phyloP scores from a whole-genome alignment of 2,329 filamentous ascomycete genomes.

The Fusarium sp. region DNA sequence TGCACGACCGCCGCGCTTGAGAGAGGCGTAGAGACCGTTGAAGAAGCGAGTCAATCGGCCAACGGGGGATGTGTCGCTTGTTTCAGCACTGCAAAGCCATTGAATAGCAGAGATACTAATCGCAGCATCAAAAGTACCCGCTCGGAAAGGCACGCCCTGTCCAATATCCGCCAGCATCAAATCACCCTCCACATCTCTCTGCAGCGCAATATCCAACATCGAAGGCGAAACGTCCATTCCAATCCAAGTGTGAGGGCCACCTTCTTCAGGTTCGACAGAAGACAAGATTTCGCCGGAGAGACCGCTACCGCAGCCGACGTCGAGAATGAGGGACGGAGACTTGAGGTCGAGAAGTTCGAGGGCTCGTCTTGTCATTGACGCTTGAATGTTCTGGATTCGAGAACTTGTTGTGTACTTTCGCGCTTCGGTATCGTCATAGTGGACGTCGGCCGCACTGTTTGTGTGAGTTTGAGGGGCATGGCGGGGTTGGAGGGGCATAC shows the following conservation, averaged over 20 bases:
- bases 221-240: constrained; percentile 94
- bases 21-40: constrained; percentile 85
- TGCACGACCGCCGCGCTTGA: constrained; percentile 85
- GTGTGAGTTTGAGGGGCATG: constrained; percentile 44
- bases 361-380: constrained; percentile 91
- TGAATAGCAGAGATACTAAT: constrained; percentile 97
- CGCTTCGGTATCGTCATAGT: constrained; percentile 96
- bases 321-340: constrained; percentile 87
- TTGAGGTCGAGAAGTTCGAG: constrained; percentile 88
- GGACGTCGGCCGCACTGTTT: constrained; percentile 87
- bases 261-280: constrained; percentile 72
- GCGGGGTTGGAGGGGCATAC: constrained; percentile 61
- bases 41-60: constrained; percentile 88
- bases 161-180: constrained; percentile 95
- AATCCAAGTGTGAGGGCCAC: constrained; percentile 93
- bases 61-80: constrained; percentile 81
- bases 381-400: constrained; percentile 94
- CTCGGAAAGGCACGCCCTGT: constrained; percentile 92
- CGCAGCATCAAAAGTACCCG: constrained; percentile 92
- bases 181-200: constrained; percentile 92
- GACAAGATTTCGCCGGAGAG: constrained; percentile 95
- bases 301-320: constrained; percentile 95
- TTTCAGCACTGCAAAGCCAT: constrained; percentile 97
- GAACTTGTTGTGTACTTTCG: constrained; percentile 98
- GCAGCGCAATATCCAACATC: constrained; percentile 97